Evolutionary conservation across 495 filamentous ascomycete species (phyloP), one percentile per base, ranked within the genome.

Genomic region (Parmelia sp.): DNA sequence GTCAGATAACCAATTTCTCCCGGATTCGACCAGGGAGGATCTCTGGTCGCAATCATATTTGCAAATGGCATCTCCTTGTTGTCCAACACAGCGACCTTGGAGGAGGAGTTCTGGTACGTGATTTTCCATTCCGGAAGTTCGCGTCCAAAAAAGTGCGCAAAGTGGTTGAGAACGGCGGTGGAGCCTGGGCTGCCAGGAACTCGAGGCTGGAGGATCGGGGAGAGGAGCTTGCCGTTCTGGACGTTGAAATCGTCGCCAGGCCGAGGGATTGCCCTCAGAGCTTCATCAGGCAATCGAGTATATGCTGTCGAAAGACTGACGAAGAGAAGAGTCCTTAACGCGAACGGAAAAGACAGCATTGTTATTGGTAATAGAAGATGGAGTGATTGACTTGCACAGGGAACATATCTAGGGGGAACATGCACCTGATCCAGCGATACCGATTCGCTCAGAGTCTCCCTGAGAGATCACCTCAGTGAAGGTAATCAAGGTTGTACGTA

Each of bases 201-300:
- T 61, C 94, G 90, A 36, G 93, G 88, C 29, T 83, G 85, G n/a
- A 98, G 83, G 66, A 98, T 93, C 2, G 92, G 94, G 2, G 92
- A 79, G n/a, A 97, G 82, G 27, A 98, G 78, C 10, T 81, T 76
- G 61, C 91, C 89, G 59, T 77, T 80, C 56, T 87, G 72, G 70
- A 93, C 89, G 74, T 97, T 81, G 73, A 97, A 94, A 77, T 96
- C 92, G 37, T 81, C 66, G 61, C 82, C 83, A 2, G 88, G 86
- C 21, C 82, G 83, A 3, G 90, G 89, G 6, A 97, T 77, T 44
- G 74, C 72, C 44, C 76, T 77, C 19, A 97, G 79, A 25, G 87
- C 86, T 51, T 84, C 76, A 68, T 93, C 86, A 17, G 92, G 90
- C 61, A 96, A 76, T 40, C 80, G 76, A 40, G 85, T 84, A 78